These are phyloP conservation scores for Aspergillus brunneoviolaceus DNA, from an alignment of 2,329 filamentous ascomycete species.

Conservation along the genomic window DNA sequence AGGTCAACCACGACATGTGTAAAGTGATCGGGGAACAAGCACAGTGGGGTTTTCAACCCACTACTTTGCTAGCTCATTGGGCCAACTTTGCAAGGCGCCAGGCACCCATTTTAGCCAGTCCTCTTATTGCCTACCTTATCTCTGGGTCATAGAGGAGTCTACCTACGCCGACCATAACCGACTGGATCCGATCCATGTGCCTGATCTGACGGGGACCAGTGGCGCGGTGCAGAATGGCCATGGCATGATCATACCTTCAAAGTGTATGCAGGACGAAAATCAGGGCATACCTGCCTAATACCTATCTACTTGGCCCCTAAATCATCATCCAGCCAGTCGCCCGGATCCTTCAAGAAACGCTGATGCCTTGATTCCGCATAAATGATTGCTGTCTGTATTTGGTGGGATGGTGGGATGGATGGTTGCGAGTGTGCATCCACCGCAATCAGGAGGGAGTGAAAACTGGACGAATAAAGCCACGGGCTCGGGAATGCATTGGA, in stretches of 20 bases:
- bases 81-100: background rate
- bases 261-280: too few relatives aligned
- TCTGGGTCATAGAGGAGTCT: too few relatives aligned
- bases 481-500: too few relatives aligned
- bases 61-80: background rate
- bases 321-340: too few relatives aligned
- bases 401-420: too few relatives aligned
- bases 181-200: background rate
- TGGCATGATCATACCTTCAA: background rate
- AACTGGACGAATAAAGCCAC: background rate
- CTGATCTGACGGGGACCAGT: background rate
- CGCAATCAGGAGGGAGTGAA: background rate
- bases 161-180: background rate
- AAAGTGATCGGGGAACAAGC: background rate
- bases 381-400: too few relatives aligned
- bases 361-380: too few relatives aligned
- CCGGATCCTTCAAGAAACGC: too few relatives aligned
- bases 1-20: too few relatives aligned
- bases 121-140: too few relatives aligned
- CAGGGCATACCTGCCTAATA: too few relatives aligned
- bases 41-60: background rate
- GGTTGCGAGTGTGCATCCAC: background rate
- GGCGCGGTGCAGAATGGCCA: background rate
- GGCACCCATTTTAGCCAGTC: background rate
- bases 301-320: too few relatives aligned